Conservation (phyloP, 1,139 yeast genomes). For the Wickerhamomyces sp. region DNA sequence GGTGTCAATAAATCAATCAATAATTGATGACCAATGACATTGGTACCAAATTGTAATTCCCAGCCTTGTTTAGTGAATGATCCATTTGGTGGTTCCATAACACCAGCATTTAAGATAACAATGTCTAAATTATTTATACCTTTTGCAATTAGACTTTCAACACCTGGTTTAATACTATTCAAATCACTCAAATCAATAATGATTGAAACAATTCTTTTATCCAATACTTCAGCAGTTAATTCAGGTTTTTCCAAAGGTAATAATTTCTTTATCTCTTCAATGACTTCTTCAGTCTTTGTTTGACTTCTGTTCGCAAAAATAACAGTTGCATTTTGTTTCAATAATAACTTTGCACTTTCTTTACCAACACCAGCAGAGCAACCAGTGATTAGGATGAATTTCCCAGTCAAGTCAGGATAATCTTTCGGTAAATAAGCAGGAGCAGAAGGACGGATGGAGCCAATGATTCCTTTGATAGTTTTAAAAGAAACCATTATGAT, state of each 20-base stretch:
- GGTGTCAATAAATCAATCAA: slow-evolving; percentile 43
- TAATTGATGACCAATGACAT: slow-evolving; percentile 45
- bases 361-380: slow-evolving; percentile 42
- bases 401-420: slow-evolving; percentile 39
- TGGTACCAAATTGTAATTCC: slow-evolving; percentile 45
- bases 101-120: slow-evolving; percentile 49
- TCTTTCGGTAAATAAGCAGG: slow-evolving; percentile 31
- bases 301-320: slow-evolving; percentile 37
- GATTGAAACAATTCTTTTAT: slow-evolving; percentile 23
- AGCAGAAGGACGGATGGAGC: slow-evolving; percentile 6
- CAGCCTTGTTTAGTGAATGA: slow-evolving; percentile 36
- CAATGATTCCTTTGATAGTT: not conserved
- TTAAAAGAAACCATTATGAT: not conserved
- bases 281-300: slow-evolving; percentile 32
- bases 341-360: slow-evolving; percentile 35
- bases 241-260: slow-evolving; percentile 10
- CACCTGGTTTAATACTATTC: slow-evolving; percentile 37
- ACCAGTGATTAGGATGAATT: slow-evolving; percentile 41
- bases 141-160: slow-evolving; percentile 27
- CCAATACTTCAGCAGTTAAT: not conserved
- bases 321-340: slow-evolving; percentile 39
- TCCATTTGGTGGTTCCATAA: slow-evolving; percentile 39
- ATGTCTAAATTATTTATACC: slow-evolving; percentile 32
- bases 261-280: slow-evolving; percentile 27
- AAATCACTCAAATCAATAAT: slow-evolving; percentile 43